Base-by-base conservation (phyloP, 2,329 filamentous ascomycete genomes). In the Fusarium drepaniforme region DNA sequence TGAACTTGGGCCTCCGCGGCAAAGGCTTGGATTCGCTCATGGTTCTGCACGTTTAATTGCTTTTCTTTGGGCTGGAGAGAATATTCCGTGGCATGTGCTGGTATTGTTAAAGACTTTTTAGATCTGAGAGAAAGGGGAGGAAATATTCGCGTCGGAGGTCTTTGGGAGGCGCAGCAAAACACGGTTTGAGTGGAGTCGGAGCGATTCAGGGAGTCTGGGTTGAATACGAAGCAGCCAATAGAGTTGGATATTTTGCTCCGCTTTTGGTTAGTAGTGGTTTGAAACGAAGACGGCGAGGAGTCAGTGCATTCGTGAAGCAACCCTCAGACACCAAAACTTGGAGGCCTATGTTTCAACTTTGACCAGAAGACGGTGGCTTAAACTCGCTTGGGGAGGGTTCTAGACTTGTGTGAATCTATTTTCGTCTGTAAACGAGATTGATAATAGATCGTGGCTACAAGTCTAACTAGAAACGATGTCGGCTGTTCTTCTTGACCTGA, bases 1-100 rank as follows among this genome's bases (percentile, higher is more conserved):
- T 68, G 44, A 67, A 72, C 63, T 74, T 76, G 21, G 60, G 62
- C 33, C 72, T 70, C 40, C 64, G 70, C 3, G 67, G 71, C 2
- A 67, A 3, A 38, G 71, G 28, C 8, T 44, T 64, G 38, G 67
- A 57, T 51, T 68, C 49, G 28, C 58, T 68, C 12, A 53, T 37
- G 49, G 18, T 56, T 15, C n/a, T 6, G 8, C 28, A 28, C 18
- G 28, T 11, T 8, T n/a, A 25, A 8, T 57, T 35, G 4, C 40
- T 21, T 15, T 33, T 9, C 30, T 33, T 33, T 33, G 33, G 23
- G 28, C 5, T 23, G 18, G 18, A 33, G 49, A n/a, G 33, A 67
- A 40, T 28, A 46, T 40, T 46, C 51, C 44, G 42, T 25, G 40
- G 33, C 51, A 62, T 67, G 68, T 35, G 70, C 16, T 13, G 12